phyloP scores from a whole-genome alignment of 1,284 basidiomycete species.

The Cystobasidium slooffiae region DNA sequence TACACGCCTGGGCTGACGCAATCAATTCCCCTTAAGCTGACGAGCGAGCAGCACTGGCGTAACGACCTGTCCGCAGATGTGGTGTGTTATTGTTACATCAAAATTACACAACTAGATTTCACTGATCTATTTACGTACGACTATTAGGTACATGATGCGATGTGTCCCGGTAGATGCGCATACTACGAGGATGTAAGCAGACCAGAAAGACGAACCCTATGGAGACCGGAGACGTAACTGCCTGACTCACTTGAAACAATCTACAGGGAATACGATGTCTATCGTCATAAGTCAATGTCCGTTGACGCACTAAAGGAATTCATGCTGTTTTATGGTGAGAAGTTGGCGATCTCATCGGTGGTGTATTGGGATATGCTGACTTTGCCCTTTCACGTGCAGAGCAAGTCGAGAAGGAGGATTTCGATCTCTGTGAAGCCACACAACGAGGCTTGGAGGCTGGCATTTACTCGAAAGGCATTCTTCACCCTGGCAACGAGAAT shows the following conservation, averaged over 20 bases:
- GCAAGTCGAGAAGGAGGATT: conserved; percentile 53
- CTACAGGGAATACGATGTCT: conserved; percentile 54
- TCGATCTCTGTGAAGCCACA: conserved; percentile 49
- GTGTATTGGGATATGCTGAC: not conserved
- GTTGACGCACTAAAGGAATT: conserved; percentile 50
- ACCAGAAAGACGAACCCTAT: not conserved
- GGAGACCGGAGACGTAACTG: not conserved
- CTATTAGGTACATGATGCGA: conserved; percentile 27
- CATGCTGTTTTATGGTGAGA: conserved; percentile 47
- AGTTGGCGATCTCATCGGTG: no score
- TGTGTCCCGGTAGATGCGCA: conserved; percentile 18
- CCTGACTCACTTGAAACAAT: no score
- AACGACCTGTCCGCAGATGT: conserved; percentile 48
- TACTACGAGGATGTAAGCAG: conserved; percentile 7
- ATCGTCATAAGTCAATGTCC: conserved; percentile 48
- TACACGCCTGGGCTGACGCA: no score
- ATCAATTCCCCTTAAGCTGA: no score
- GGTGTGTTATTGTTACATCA: conserved; percentile 48
- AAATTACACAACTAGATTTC: not conserved
- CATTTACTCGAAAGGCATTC: conserved; percentile 51
- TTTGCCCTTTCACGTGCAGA: not conserved
- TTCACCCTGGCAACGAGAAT: conserved; percentile 51
- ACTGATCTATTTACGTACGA: not conserved
- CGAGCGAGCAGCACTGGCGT: conserved; percentile 38
- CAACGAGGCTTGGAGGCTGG: conserved; percentile 53